These are phyloP conservation scores for Diddensiella caesifluorescens DNA, from an alignment of 805 yeast genomes.

Conservation along the genomic window DNA sequence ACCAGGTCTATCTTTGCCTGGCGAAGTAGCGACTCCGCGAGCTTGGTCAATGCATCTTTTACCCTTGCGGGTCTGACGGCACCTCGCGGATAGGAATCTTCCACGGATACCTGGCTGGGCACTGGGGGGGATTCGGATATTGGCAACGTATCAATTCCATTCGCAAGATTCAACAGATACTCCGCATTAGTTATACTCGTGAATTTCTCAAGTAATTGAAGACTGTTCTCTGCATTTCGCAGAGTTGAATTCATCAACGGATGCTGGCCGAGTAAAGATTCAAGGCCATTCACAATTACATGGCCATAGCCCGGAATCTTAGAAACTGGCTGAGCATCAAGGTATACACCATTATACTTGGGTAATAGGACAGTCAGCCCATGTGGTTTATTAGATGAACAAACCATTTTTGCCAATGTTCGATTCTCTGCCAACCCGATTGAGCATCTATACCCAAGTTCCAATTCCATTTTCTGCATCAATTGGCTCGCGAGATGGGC, in stretches of 20 bases:
- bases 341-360: slow-evolving; percentile 21
- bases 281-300: slow-evolving; percentile 14
- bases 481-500: slow-evolving; percentile 27
- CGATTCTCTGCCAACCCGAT: slow-evolving; percentile 30
- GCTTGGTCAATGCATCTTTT: slow-evolving; percentile 8
- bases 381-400: slow-evolving; percentile 28
- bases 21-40: slow-evolving; percentile 16
- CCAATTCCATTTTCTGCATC: slow-evolving; percentile 24
- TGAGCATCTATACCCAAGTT: slow-evolving; percentile 28
- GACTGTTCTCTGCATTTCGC: not conserved
- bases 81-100: slow-evolving; percentile 24
- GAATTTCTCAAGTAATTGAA: not conserved
- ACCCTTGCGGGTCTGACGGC: slow-evolving; percentile 2
- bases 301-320: slow-evolving; percentile 29
- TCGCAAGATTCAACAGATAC: slow-evolving; percentile 17
- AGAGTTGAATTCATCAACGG: slow-evolving; percentile 1
- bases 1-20: slow-evolving; percentile 24
- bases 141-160: slow-evolving; percentile 17
- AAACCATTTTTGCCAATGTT: slow-evolving; percentile 29
- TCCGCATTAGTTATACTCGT: not conserved
- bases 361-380: slow-evolving; percentile 29
- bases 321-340: slow-evolving; percentile 15
- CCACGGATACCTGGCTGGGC: slow-evolving; percentile 29
- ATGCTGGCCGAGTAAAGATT: not conserved
- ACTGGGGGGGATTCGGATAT: slow-evolving; percentile 13